Evolutionary conservation across 1,139 yeast genomes (phyloP).

Genomic region (Saccharomycopsis hybrid): DNA sequence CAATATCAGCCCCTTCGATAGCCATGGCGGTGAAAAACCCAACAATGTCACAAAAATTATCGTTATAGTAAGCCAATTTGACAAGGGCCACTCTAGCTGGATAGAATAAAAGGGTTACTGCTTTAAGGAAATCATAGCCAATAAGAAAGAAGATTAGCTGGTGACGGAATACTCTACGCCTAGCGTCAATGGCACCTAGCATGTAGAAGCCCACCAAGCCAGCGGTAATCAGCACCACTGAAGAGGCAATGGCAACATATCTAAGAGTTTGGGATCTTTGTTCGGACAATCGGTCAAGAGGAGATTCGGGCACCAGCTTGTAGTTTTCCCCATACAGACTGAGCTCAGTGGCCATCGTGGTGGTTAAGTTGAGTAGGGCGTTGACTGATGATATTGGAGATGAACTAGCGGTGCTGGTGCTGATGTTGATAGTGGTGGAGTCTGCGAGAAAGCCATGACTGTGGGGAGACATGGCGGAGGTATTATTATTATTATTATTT

Average conservation of each 20-base stretch:
- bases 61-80: conserved; percentile 44
- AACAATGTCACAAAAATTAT: conserved; percentile 58
- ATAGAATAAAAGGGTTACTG: conserved; percentile 60
- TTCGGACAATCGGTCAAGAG: conserved; percentile 12
- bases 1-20: conserved; percentile 84
- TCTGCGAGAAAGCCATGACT: conserved; percentile 3
- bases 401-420: not conserved
- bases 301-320: not conserved
- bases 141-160: conserved; percentile 62
- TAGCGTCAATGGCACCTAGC: conserved; percentile 55
- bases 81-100: conserved; percentile 56
- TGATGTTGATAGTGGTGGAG: not conserved
- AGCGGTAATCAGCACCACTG: conserved; percentile 49
- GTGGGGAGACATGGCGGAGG: conserved; percentile 11
- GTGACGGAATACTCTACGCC: conserved; percentile 61
- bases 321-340: too few species aligned
- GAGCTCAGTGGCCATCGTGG: too few species aligned
- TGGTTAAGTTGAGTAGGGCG: too few species aligned
- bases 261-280: conserved; percentile 31
- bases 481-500: not conserved
- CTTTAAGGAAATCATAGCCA: conserved; percentile 69
- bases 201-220: conserved; percentile 50
- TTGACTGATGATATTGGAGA: too few species aligned
- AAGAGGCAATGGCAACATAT: conserved; percentile 49
- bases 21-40: conserved; percentile 83